Base-by-base conservation (phyloP, 495 filamentous ascomycete genomes). In the Parachaetomium inaequale region DNA sequence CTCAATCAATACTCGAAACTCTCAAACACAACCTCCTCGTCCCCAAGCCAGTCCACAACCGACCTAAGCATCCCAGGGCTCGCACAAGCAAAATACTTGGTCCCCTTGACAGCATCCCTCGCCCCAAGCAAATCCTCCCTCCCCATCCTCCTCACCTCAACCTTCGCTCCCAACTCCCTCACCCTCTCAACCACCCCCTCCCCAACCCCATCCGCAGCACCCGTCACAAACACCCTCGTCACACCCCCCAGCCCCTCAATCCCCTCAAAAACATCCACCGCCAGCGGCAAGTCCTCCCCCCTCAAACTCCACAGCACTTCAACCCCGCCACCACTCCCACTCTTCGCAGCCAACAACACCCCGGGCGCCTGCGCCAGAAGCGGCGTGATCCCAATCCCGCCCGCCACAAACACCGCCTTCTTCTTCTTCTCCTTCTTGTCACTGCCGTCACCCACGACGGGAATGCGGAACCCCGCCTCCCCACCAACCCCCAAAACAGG, bases 321-420 rank as follows among this genome's bases (percentile, higher is more conserved):
- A 45, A 91, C 64, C 52, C 31, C 49, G n/a, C 59, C 46, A 21
- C 61, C 15, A 40, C 45, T 26, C 11, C 63, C 69, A 25, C 59
- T 65, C 68, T 2, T 2, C 15, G 86, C 63, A 32, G 36, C 12
- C 70, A 70, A 3, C 40, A 58, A 0, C n/a, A n/a, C n/a, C 32
- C 42, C 56, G 11, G 75, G 67, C 21, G 86, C 75, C 59, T 91
- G 87, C 5, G 85, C 82, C 31, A 93, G 78, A 11, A 93, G 63
- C 3, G 90, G 90, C 38, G 89, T 95, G 63, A 93, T 90, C 2
- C 90, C 91, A 17, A 95, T 88, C 2, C 91, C 91, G 2, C 85
- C 88, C 45, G 88, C 88, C 7, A 93, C 73, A 66, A 90, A 92
- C 3, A 82, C 76, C 12, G 59, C 59, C 61, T 65, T 63, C 52